These are phyloP conservation scores for Colletotrichum phormii DNA, from an alignment of 2,329 filamentous ascomycete genomes.

Conservation along the genomic window DNA sequence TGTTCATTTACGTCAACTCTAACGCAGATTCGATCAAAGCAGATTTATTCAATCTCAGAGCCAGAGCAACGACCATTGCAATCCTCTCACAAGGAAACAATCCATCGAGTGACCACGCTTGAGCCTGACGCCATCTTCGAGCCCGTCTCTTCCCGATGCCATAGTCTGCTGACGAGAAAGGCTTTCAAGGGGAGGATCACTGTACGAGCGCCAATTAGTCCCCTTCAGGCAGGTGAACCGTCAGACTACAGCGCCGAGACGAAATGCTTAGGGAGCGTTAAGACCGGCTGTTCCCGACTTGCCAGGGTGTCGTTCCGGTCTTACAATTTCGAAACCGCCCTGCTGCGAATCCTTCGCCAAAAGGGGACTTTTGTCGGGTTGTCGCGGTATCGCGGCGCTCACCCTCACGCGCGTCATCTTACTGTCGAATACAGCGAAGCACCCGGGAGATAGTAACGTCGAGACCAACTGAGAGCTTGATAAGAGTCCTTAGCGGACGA, in stretches of 20 bases:
- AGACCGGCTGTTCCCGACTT: background rate
- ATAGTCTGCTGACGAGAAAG: background rate
- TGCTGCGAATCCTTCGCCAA: background rate
- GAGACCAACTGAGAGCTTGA: background rate
- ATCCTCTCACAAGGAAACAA: background rate
- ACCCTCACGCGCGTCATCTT: background rate
- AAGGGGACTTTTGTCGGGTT: background rate
- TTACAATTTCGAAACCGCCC: background rate
- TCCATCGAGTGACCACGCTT: background rate
- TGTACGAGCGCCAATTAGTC: background rate
- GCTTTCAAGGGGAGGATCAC: background rate
- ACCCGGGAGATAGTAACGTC: background rate
- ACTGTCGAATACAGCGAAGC: background rate
- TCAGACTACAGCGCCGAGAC: background rate
- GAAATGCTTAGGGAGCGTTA: background rate
- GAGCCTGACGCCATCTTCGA: background rate
- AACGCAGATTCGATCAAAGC: background rate
- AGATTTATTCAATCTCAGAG: background rate
- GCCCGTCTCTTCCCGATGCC: background rate
- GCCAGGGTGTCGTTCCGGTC: background rate
- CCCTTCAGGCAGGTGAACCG: background rate
- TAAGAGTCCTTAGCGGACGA: background rate
- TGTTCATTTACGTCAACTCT: no score
- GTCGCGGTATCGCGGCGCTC: background rate
- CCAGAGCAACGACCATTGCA: background rate